Percentiles rank a stretch among this genome's conserved stretches.
Conservation (phyloP, 495 filamentous ascomycete genomes). For the Hypoxylon rickii region DNA sequence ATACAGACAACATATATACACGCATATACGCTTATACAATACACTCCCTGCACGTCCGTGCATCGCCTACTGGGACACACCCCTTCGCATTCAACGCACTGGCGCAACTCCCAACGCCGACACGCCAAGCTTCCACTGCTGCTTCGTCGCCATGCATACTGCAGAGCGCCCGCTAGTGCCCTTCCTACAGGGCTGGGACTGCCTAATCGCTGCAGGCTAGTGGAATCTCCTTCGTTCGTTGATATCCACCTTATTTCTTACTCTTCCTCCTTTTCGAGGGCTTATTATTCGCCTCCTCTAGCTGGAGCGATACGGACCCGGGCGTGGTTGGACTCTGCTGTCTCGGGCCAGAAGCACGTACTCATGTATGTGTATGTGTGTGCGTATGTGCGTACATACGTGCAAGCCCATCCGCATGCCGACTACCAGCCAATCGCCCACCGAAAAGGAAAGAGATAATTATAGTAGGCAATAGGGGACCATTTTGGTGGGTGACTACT, state of each 20-base stretch:
- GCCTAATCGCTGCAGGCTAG: constrained; percentile 25
- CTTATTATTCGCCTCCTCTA: constrained; percentile 11
- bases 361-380: constrained; percentile 2
- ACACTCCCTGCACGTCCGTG: constrained; percentile 19
- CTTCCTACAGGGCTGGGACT: constrained; percentile 33
- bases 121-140: constrained; percentile 26
- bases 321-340: constrained; percentile 19
- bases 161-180: constrained; percentile 25
- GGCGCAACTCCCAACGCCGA: constrained; percentile 20
- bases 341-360: constrained; percentile 6
- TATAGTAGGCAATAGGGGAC: neutral
- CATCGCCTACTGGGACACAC: constrained; percentile 17
- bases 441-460: constrained; percentile 20
- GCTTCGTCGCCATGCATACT: constrained; percentile 30
- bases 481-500: too few relatives aligned
- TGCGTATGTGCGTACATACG: constrained; percentile 11
- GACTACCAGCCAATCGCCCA: constrained; percentile 12
- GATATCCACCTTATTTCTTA: constrained; percentile 7
- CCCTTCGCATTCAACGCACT: neutral
- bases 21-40: neutral
- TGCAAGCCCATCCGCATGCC: constrained; percentile 9
- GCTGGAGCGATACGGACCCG: constrained; percentile 7
- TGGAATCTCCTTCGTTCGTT: constrained; percentile 4
- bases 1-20: neutral
- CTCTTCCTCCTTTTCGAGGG: too few relatives aligned